These are phyloP conservation scores for Rhodotorula toruloides DNA, from an alignment of 768 basidiomycete species.

Conservation along the genomic window DNA sequence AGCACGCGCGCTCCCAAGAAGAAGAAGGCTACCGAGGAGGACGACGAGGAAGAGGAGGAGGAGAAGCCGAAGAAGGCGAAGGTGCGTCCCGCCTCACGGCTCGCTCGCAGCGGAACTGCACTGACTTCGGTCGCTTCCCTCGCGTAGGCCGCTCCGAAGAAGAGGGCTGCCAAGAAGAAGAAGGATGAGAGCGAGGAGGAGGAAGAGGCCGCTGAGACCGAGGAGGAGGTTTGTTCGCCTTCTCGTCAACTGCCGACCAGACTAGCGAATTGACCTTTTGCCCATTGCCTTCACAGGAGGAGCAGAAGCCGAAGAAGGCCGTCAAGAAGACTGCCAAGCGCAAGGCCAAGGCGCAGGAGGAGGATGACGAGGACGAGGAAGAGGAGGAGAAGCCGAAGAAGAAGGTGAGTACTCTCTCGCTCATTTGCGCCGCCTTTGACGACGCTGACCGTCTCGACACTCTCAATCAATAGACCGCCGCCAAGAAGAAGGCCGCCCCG, in stretches of 20 bases:
- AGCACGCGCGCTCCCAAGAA: constrained; percentile 15
- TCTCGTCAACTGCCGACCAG: background rate
- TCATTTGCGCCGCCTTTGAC: no score
- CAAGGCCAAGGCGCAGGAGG: constrained; percentile 6
- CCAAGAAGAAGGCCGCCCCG: constrained; percentile 3
- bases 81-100: background rate
- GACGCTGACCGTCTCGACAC: no score
- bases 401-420: no score
- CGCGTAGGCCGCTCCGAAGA: constrained; percentile 1
- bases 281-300: background rate
- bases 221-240: background rate
- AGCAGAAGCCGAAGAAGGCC: constrained; percentile 12
- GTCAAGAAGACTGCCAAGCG: constrained; percentile 12
- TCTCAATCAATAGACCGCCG: constrained; percentile 15
- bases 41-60: constrained; percentile 16
- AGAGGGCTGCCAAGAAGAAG: constrained; percentile 15
- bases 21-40: constrained; percentile 17
- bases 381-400: constrained; percentile 9
- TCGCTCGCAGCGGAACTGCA: no score
- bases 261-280: no score
- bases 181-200: background rate
- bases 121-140: no score
- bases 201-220: background rate
- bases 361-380: constrained; percentile 4
- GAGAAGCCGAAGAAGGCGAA: constrained; percentile 17